Evolutionary conservation across 306 rosid species (phyloP).

Genomic region (Cucurbita maxima): DNA sequence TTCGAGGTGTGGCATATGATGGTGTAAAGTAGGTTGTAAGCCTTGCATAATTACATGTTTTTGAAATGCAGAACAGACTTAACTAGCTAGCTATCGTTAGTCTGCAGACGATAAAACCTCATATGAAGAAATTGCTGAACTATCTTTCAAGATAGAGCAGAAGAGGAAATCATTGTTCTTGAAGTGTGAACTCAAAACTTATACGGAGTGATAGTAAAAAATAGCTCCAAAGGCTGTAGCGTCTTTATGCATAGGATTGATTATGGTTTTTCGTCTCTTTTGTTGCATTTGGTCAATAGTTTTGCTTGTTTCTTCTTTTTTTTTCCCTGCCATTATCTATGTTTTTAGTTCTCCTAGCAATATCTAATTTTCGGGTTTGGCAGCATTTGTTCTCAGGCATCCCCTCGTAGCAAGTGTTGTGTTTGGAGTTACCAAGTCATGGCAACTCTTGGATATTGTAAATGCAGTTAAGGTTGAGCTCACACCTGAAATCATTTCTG

Average conservation of each 20-base stretch:
- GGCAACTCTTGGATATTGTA: slow-evolving; percentile 63
- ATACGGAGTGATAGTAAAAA: background rate
- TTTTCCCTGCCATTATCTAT: background rate
- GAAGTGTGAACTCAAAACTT: background rate
- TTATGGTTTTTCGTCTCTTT: background rate
- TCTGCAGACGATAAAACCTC: background rate
- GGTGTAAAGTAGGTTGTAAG: background rate
- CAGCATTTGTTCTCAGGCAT: slow-evolving; percentile 84
- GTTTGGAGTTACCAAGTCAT: slow-evolving; percentile 69
- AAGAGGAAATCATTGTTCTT: background rate
- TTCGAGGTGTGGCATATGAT: background rate
- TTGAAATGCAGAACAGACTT: background rate
- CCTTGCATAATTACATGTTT: background rate
- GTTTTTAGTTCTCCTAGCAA: background rate
- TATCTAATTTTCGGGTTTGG: slow-evolving; percentile 5
- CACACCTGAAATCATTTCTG: slow-evolving; percentile 33
- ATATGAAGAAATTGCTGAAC: background rate
- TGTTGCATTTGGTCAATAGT: background rate
- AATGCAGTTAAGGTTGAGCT: slow-evolving; percentile 46
- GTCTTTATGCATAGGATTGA: background rate
- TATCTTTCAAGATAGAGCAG: background rate
- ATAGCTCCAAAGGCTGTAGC: background rate
- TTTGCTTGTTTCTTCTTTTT: background rate
- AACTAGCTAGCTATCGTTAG: background rate
- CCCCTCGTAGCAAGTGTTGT: slow-evolving; percentile 75